These are phyloP conservation scores for Trichoderma polysporum DNA, from an alignment of 2,329 filamentous ascomycete genomes.

Conservation along the genomic window DNA sequence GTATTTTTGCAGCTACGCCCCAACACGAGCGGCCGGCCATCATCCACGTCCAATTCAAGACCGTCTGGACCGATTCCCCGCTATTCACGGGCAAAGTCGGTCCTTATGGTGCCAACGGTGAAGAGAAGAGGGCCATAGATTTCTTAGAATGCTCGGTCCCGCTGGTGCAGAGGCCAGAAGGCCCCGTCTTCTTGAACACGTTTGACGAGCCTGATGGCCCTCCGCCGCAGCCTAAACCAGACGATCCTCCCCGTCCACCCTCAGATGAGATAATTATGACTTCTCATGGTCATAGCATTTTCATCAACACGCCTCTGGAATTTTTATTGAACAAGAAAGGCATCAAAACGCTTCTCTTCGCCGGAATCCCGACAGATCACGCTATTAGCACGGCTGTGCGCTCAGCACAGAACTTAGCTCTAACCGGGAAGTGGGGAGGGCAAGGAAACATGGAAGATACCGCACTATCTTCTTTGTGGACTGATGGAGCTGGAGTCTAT, in stretches of 20 bases:
- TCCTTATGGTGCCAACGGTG: constrained; percentile 18
- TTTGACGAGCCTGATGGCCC: not conserved
- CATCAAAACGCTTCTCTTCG: constrained; percentile 22
- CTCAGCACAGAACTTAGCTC: constrained; percentile 22
- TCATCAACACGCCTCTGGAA: constrained; percentile 21
- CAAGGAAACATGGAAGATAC: constrained; percentile 22
- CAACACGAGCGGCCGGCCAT: constrained; percentile 10
- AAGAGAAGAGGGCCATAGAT: constrained; percentile 19
- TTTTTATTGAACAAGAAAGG: constrained; percentile 9
- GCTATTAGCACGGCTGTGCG: constrained; percentile 22
- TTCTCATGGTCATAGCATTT: constrained; percentile 6
- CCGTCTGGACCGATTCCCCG: constrained; percentile 18
- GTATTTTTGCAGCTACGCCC: not conserved
- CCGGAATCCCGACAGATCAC: constrained; percentile 20
- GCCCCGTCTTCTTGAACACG: not conserved
- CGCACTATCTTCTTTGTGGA: not conserved
- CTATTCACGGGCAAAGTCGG: constrained; percentile 16
- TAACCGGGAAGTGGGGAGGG: constrained; percentile 23
- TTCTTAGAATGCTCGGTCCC: constrained; percentile 22
- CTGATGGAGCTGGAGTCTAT: constrained; percentile 21
- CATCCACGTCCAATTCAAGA: constrained; percentile 22
- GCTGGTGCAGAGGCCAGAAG: not conserved
- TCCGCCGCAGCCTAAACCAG: not conserved
- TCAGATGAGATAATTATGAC: constrained; percentile 8
- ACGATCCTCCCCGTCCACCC: not conserved